Percentiles rank a stretch among this genome's conserved stretches.
These are phyloP conservation scores for Acer yangbiense DNA, from an alignment of 345 rosid species.

Conservation along the genomic window DNA sequence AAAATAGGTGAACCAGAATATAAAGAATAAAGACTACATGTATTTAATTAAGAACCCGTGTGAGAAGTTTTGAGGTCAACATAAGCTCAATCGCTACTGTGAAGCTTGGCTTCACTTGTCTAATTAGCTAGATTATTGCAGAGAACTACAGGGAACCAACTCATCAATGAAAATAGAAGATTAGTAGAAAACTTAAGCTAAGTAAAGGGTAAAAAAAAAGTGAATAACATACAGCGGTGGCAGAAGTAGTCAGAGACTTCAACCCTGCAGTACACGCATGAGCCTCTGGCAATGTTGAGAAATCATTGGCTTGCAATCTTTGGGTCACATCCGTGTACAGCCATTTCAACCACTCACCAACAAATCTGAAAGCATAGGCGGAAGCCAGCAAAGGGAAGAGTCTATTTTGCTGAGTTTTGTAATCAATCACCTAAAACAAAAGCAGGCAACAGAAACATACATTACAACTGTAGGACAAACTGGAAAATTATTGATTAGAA, in stretches of 20 bases:
- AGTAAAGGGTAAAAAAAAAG: slow-evolving; percentile 9
- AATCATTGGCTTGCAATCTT: slow-evolving; percentile 86
- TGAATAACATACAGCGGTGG: slow-evolving; percentile 75
- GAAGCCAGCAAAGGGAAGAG: slow-evolving; percentile 99
- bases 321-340: slow-evolving; percentile 86
- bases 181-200: slow-evolving; percentile 3
- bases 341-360: slow-evolving; percentile 98
- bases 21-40: neutral
- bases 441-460: slow-evolving; percentile 24
- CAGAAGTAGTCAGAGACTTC: slow-evolving; percentile 93
- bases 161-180: neutral
- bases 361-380: slow-evolving; percentile 97
- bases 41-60: neutral
- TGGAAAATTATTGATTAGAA: slow-evolving; percentile 9
- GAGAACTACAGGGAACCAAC: neutral
- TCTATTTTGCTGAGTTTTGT: slow-evolving; percentile 93
- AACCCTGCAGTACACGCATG: slow-evolving; percentile 99
- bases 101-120: neutral
- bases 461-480: slow-evolving; percentile 9
- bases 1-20: neutral
- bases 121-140: neutral
- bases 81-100: neutral
- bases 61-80: neutral
- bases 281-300: slow-evolving; percentile 92
- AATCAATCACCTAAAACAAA: slow-evolving; percentile 81